Conservation (phyloP, 345 rosid genomes). For the Sapria himalayana region DNA sequence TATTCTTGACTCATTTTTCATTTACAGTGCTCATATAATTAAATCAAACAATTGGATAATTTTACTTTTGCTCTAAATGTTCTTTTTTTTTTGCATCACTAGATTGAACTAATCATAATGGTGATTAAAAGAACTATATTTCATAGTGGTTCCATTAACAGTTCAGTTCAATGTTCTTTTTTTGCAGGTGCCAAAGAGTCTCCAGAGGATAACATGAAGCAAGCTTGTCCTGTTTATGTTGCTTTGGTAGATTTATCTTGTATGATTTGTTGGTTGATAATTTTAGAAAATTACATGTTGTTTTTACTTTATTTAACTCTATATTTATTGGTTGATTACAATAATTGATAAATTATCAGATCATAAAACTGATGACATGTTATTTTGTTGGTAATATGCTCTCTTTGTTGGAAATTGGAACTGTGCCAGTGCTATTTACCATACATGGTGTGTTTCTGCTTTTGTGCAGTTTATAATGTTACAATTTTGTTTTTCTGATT, state of each 20-base stretch:
- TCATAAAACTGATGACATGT: no score
- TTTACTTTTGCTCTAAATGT: no score
- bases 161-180: slow-evolving; percentile 3
- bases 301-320: not conserved
- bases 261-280: slow-evolving; percentile 18
- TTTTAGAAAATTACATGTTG: not conserved
- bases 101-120: no score
- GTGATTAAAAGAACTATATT: no score
- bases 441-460: not conserved
- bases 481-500: not conserved
- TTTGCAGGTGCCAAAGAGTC: slow-evolving; percentile 48
- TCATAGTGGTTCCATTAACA: no score
- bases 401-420: no score
- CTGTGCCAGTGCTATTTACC: no score
- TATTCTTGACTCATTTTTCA: not conserved
- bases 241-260: slow-evolving; percentile 89
- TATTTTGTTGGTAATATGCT: no score
- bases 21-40: not conserved
- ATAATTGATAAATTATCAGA: no score
- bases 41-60: not conserved
- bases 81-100: no score
- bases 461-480: not conserved
- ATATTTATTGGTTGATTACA: slow-evolving; percentile 1
- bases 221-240: slow-evolving; percentile 84
- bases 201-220: slow-evolving; percentile 51